phyloP scores from a whole-genome alignment of 129 eudicot genomes.

The Rutidosis leptorrhynchoides region DNA sequence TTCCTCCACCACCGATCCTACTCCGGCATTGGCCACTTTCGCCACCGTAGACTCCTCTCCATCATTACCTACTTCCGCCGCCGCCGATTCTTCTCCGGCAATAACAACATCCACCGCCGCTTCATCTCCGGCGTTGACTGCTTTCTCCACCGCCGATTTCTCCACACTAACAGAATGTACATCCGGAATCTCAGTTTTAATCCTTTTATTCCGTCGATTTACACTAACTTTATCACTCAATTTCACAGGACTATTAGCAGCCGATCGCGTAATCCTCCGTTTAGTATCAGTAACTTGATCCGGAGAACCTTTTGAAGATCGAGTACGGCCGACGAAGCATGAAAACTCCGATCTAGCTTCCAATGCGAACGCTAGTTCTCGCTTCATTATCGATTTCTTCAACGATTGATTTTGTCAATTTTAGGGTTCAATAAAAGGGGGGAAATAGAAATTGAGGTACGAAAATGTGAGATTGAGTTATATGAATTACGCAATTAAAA shows the following conservation, averaged over 20 bases:
- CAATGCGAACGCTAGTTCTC: slow-evolving; percentile 52
- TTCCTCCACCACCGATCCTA: neutral
- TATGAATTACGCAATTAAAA: neutral
- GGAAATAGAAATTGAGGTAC: neutral
- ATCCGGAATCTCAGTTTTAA: slow-evolving; percentile 30
- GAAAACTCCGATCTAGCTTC: slow-evolving; percentile 43
- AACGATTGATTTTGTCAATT: neutral
- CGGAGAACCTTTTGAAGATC: slow-evolving; percentile 26
- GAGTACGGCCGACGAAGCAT: slow-evolving; percentile 44
- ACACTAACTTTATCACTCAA: slow-evolving; percentile 24
- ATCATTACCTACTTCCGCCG: slow-evolving; percentile 5
- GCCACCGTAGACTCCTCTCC: neutral
- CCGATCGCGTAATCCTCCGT: slow-evolving; percentile 10
- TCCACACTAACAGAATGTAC: slow-evolving; percentile 28
- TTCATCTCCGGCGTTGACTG: too few relatives aligned
- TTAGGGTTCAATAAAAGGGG: slow-evolving; percentile 18
- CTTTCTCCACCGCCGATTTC: neutral
- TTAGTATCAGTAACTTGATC: neutral
- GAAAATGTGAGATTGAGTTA: slow-evolving; percentile 19
- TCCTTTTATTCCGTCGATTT: slow-evolving; percentile 47
- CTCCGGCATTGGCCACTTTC: neutral
- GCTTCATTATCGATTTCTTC: slow-evolving; percentile 43
- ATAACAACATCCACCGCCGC: too few relatives aligned
- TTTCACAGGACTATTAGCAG: slow-evolving; percentile 10
- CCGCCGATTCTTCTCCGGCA: slow-evolving; percentile 1